A percentile compares a stretch with the other conserved stretches of the same genome.
Conservation (phyloP, 352 stramenopile genomes). For the Phytophthora nicotianae region DNA sequence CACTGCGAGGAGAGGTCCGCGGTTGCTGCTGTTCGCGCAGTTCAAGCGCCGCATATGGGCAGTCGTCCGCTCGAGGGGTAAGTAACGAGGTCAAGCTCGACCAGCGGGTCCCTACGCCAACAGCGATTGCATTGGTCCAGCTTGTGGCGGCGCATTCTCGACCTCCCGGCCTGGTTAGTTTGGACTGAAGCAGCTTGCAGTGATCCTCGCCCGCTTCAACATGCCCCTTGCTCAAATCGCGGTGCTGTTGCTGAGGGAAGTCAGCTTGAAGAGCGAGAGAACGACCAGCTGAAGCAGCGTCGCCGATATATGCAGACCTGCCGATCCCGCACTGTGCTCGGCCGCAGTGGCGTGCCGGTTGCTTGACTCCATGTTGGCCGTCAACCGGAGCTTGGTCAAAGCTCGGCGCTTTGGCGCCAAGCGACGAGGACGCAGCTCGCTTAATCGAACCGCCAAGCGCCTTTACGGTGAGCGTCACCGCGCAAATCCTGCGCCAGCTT, state of each 20-base stretch:
- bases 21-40: slow-evolving; percentile 4
- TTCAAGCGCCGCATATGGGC: slow-evolving; percentile 4
- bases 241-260: slow-evolving; percentile 22
- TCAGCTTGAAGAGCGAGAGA: slow-evolving; percentile 36
- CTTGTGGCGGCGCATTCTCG: too few species aligned
- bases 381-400: too few species aligned
- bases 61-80: slow-evolving; percentile 20
- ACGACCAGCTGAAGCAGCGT: slow-evolving; percentile 18
- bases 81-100: slow-evolving; percentile 22
- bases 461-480: slow-evolving; percentile 21
- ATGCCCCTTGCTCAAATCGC: slow-evolving; percentile 27
- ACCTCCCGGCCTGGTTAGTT: too few species aligned
- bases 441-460: slow-evolving; percentile 19
- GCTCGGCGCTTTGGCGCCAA: slow-evolving; percentile 4
- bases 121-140: background rate
- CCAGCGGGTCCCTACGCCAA: slow-evolving; percentile 6
- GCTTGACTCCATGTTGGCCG: slow-evolving; percentile 4
- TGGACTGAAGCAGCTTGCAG: background rate
- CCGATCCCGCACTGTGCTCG: slow-evolving; percentile 23
- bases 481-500: slow-evolving; percentile 25
- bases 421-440: slow-evolving; percentile 14
- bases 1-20: background rate
- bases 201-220: slow-evolving; percentile 17
- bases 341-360: slow-evolving; percentile 20
- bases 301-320: background rate